Evolutionary conservation across 1,139 yeast genomes (phyloP), one percentile per base, ranked within the genome.

Genomic region (Blastobotrys indianensis): DNA sequence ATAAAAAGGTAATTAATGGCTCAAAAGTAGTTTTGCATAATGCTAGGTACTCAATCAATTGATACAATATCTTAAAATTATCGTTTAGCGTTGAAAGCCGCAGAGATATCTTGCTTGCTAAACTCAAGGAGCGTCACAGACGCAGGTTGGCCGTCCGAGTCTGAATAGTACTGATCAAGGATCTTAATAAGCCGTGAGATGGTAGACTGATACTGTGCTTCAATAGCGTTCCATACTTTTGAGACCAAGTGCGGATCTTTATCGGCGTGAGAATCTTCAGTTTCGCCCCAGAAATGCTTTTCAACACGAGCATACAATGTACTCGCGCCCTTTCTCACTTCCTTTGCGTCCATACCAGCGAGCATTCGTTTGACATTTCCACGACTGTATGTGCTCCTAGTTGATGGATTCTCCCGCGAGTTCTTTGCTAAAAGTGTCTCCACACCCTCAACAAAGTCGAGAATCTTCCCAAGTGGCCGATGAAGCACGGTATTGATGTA

Each of bases 401-500:
- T 75, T 1, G 82, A 73, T 2, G 80, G 79, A 47, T 73, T 70
- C n/a, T 68, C 69, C 2, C 51, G 53, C 2, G 61, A 63, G 37
- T 65, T 64, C 45, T 64, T 66, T 37, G 72, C 70, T 4, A 72
- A 61, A 23, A 80, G 63, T 2, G 76, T 72, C 46, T 81, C 82
- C 42, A 83, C 78, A 39, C 81, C 86, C 39, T 74, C 74, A 4
- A 87, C 76, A 61, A 85, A 82, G 29, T 79, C 80, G 32, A 76
- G 68, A 47, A 85, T 64, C 59, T 79, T 82, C 4, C 87, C 94
- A 61, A 85, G 66, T 23, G 79, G 74, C 47, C 75, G 74, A 54
- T 73, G 73, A 54, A 82, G 68, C 8, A 81, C 70, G 44, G 67
- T 68, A 29, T 64, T 67, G 44, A 83, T 77, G 45, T 82, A 80